These are phyloP conservation scores for Neurospora pannonica DNA, from an alignment of 495 filamentous ascomycete genomes.

Conservation along the genomic window DNA sequence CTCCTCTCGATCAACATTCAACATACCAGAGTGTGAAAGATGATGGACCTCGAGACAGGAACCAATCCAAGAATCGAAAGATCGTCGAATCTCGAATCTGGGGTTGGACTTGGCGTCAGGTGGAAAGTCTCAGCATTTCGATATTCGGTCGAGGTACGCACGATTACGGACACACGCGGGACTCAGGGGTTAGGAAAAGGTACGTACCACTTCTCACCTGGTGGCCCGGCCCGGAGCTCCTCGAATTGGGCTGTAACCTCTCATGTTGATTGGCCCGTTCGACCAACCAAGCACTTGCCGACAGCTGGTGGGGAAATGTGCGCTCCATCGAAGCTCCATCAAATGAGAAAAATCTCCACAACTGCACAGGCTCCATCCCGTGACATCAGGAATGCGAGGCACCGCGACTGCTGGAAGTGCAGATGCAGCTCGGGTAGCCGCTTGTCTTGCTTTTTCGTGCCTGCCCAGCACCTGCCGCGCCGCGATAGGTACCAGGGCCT, in stretches of 20 bases:
- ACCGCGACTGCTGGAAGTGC: neutral
- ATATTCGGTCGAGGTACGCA: neutral
- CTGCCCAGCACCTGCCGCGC: neutral
- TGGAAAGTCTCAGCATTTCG: neutral
- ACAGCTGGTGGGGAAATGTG: neutral
- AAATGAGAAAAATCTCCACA: slow-evolving; percentile 8
- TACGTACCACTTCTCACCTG: neutral
- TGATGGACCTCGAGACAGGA: neutral
- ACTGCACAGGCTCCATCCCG: slow-evolving; percentile 15
- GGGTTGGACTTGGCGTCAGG: neutral
- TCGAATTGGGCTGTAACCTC: neutral
- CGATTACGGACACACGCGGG: neutral
- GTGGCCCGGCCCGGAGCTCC: neutral
- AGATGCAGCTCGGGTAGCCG: slow-evolving; percentile 1
- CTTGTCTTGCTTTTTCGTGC: neutral
- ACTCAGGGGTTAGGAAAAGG: neutral
- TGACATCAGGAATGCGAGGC: slow-evolving; percentile 18
- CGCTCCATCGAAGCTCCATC: neutral
- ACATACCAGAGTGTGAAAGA: neutral
- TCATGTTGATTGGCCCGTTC: neutral
- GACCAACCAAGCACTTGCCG: slow-evolving; percentile 14
- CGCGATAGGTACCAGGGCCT: neutral
- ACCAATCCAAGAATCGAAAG: neutral
- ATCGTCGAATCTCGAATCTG: neutral
- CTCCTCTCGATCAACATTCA: neutral